Percentiles rank a stretch among this genome's conserved stretches.
Evolutionary conservation across 2,329 filamentous ascomycete genomes (phyloP).

Genomic region (Blastomyces percursus): DNA sequence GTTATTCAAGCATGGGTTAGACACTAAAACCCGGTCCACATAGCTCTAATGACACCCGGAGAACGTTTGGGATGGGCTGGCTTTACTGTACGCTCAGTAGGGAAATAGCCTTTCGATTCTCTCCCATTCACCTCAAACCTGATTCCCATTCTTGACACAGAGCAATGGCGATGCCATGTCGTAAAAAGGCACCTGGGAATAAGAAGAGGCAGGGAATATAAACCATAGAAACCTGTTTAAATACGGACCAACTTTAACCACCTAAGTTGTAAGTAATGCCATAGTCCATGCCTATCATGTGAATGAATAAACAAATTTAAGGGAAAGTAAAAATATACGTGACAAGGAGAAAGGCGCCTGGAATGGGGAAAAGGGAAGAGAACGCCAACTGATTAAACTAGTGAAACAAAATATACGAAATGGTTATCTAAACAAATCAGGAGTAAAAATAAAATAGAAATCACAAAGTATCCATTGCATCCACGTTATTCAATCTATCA

Average conservation of each 20-base stretch:
- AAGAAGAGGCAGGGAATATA: background rate
- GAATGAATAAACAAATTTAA: background rate
- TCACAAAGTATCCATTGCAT: slow-evolving; percentile 10
- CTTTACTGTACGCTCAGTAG: too few relatives aligned
- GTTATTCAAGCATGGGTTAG: background rate
- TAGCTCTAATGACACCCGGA: background rate
- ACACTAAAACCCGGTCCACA: too few relatives aligned
- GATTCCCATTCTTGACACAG: background rate
- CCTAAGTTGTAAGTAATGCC: background rate
- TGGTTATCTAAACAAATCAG: background rate
- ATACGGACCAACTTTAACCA: background rate
- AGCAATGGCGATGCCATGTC: background rate
- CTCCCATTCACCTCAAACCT: background rate
- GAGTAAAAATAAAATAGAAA: slow-evolving; percentile 1
- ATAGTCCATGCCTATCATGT: background rate
- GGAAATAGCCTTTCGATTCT: too few relatives aligned
- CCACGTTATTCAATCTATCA: slow-evolving; percentile 3
- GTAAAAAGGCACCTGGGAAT: background rate
- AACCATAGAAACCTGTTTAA: background rate
- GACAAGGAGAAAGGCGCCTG: background rate
- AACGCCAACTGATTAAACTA: background rate
- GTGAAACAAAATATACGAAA: background rate
- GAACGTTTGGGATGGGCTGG: too few relatives aligned
- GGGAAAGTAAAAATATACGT: background rate
- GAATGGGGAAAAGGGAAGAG: background rate